A percentile compares a stretch with the other conserved stretches of the same genome.
Evolutionary conservation across 1,284 basidiomycete genomes (phyloP).

Genomic region (Stygiomarasmius scandens): DNA sequence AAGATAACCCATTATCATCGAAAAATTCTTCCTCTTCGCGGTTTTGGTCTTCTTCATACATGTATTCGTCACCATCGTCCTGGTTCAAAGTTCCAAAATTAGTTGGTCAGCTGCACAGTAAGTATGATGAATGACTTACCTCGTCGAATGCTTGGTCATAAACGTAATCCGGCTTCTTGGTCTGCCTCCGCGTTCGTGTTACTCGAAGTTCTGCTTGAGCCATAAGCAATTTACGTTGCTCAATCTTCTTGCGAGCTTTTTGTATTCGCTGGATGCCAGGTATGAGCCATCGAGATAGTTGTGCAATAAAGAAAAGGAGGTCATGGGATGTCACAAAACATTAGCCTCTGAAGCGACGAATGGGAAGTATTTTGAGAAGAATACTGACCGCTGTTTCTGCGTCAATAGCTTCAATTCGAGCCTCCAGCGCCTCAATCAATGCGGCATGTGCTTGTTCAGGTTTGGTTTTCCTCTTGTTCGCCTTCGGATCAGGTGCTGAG

Average conservation of each 20-base stretch:
- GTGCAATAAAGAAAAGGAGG: slow-evolving; percentile 10
- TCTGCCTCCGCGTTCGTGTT: slow-evolving; percentile 72
- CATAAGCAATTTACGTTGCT: slow-evolving; percentile 63
- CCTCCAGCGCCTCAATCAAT: slow-evolving; percentile 64
- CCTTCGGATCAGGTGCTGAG: slow-evolving; percentile 41
- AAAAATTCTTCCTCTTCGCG: slow-evolving; percentile 55
- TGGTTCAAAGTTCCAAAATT: slow-evolving; percentile 34
- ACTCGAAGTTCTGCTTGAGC: slow-evolving; percentile 76
- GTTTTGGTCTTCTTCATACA: slow-evolving; percentile 62
- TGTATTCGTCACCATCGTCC: slow-evolving; percentile 71
- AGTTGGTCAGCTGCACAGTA: slow-evolving; percentile 27
- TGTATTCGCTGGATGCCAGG: slow-evolving; percentile 60
- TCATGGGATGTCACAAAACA: slow-evolving; percentile 8
- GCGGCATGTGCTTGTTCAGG: slow-evolving; percentile 55
- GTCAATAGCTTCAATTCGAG: slow-evolving; percentile 64
- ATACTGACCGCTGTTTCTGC: slow-evolving; percentile 67
- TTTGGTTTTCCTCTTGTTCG: slow-evolving; percentile 49
- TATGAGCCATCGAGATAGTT: slow-evolving; percentile 19
- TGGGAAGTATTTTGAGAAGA: slow-evolving; percentile 4
- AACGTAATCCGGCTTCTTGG: slow-evolving; percentile 75
- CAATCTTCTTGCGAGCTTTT: slow-evolving; percentile 65
- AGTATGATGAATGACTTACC: slow-evolving; percentile 37
- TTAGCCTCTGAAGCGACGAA: not conserved
- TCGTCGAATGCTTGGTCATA: slow-evolving; percentile 69
- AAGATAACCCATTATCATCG: slow-evolving; percentile 31